Conservation (phyloP, 192 early-diverging fungal genomes). For the Thamnidium elegans region DNA sequence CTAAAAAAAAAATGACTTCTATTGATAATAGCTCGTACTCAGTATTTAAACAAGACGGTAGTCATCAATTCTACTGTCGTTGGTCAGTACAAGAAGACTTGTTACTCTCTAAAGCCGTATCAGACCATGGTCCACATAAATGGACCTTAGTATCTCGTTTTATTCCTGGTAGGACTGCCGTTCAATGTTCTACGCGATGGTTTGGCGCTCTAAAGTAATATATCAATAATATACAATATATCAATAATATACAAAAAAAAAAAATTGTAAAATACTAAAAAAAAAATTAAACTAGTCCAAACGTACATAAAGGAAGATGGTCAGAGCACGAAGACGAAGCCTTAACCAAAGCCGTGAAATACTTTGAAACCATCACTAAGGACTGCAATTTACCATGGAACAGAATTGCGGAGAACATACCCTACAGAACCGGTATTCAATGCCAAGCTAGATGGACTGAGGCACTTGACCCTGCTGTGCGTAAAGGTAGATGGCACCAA, state of each 20-base stretch:
- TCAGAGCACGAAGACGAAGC: slow-evolving; percentile 21
- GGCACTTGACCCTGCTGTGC: slow-evolving; percentile 49
- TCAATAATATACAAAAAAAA: too few relatives aligned
- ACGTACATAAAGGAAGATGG: slow-evolving; percentile 29
- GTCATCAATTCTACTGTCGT: slow-evolving; percentile 19
- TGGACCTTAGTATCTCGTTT: slow-evolving; percentile 43
- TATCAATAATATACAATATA: too few relatives aligned
- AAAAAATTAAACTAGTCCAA: slow-evolving; percentile 12
- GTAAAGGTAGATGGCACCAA: slow-evolving; percentile 44
- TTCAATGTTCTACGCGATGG: slow-evolving; percentile 50
- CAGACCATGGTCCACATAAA: slow-evolving; percentile 42
- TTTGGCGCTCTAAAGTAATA: slow-evolving; percentile 46
- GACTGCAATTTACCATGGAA: slow-evolving; percentile 30
- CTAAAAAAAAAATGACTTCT: too few relatives aligned
- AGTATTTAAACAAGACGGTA: slow-evolving; percentile 20
- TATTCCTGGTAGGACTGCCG: slow-evolving; percentile 43
- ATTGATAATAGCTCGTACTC: neutral
- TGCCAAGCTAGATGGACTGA: slow-evolving; percentile 59
- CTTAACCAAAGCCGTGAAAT: slow-evolving; percentile 12
- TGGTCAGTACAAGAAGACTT: slow-evolving; percentile 46
- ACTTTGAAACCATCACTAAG: neutral
- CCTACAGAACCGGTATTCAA: slow-evolving; percentile 50
- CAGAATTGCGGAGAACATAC: slow-evolving; percentile 36
- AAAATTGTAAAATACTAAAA: neutral
- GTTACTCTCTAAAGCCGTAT: slow-evolving; percentile 34